A percentile compares a stretch with the other conserved stretches of the same genome.
Evolutionary conservation across 768 basidiomycete species (phyloP).

Genomic region (Amanita muscaria): DNA sequence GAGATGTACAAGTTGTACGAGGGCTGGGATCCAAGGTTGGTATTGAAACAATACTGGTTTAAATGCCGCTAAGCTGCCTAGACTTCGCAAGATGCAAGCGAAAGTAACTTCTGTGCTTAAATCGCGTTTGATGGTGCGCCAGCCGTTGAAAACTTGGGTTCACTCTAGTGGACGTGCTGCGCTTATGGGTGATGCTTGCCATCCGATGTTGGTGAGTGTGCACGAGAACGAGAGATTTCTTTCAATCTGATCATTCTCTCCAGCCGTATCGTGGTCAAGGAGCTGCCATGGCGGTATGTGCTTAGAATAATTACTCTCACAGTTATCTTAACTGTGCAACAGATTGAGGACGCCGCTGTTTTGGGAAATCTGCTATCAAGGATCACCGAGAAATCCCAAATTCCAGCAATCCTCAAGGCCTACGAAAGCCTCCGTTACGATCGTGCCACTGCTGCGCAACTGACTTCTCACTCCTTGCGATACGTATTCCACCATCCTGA

Average conservation of each 20-base stretch:
- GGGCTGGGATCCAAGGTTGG: conserved; percentile 41
- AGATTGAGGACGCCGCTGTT: conserved; percentile 45
- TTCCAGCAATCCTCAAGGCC: conserved; percentile 37
- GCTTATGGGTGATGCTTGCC: conserved; percentile 47
- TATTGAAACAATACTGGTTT: not conserved
- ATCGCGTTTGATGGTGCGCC: conserved; percentile 41
- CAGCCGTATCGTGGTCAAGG: conserved; percentile 50
- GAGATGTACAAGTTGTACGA: conserved; percentile 40
- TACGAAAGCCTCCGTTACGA: conserved; percentile 45
- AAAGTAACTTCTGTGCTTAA: conserved; percentile 38
- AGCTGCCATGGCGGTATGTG: conserved; percentile 41
- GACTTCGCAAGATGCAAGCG: conserved; percentile 36
- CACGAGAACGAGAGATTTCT: not conserved
- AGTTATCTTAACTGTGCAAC: not conserved
- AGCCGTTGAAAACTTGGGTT: conserved; percentile 40
- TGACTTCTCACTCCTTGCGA: conserved; percentile 40
- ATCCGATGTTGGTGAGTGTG: conserved; percentile 46
- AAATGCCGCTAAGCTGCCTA: conserved; percentile 10
- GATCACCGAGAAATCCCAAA: conserved; percentile 33
- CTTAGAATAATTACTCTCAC: not conserved
- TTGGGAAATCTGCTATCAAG: conserved; percentile 45
- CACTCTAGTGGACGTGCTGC: conserved; percentile 33
- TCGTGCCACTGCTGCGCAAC: conserved; percentile 42
- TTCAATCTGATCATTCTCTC: not conserved
- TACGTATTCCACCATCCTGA: conserved; percentile 49